phyloP scores from a whole-genome alignment of 1,139 yeast genomes.

The Kazachstania sp. region DNA sequence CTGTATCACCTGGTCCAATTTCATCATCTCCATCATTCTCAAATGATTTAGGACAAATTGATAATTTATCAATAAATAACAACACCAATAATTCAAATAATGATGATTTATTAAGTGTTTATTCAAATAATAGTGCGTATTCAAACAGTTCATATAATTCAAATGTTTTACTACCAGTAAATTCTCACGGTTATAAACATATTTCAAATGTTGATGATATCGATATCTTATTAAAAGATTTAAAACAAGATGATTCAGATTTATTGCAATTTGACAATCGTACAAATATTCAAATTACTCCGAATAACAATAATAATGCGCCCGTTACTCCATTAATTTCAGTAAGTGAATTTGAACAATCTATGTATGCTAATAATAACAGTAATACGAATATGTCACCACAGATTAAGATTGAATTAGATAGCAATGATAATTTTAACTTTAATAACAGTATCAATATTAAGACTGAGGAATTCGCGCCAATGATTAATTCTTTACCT shows the following conservation, averaged over 20 bases:
- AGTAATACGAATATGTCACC: background rate
- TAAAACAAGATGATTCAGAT: background rate
- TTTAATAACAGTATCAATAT: background rate
- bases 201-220: conserved; percentile 17
- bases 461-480: background rate
- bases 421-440: conserved; percentile 1
- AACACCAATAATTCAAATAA: conserved; percentile 13
- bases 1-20: conserved; percentile 4
- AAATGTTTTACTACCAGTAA: conserved; percentile 16
- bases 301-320: conserved; percentile 2
- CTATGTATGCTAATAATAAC: background rate
- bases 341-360: conserved; percentile 18
- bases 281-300: background rate
- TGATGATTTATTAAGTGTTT: conserved; percentile 26
- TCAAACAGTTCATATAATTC: conserved; percentile 4
- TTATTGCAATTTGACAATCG: background rate
- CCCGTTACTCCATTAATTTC: conserved; percentile 21
- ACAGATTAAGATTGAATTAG: conserved; percentile 1
- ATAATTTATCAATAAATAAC: background rate
- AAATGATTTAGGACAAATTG: background rate
- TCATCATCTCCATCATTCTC: background rate
- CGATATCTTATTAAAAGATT: conserved; percentile 12
- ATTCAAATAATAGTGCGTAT: conserved; percentile 17
- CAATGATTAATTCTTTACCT: background rate
- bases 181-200: conserved; percentile 21